Conservation (phyloP, 177 flowering plant genomes). For the Vitis hybrid region DNA sequence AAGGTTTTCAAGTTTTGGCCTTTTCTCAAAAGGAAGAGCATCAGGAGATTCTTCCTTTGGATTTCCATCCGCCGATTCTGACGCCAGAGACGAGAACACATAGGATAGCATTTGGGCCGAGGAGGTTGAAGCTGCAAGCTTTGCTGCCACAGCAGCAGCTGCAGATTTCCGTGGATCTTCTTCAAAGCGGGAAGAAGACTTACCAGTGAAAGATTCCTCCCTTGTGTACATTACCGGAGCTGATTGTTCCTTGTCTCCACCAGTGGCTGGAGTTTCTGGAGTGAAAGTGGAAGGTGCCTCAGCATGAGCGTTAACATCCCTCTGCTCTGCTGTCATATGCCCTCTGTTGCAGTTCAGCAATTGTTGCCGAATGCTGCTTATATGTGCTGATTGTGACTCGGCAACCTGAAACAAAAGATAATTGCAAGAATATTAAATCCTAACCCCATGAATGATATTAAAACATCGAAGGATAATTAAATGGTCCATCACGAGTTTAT, state of each 20-base stretch:
- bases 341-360: slow-evolving; percentile 22
- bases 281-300: no score
- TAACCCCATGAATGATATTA: background rate
- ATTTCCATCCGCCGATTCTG: slow-evolving; percentile 70
- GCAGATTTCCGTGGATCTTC: slow-evolving; percentile 78
- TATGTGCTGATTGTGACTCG: slow-evolving; percentile 54
- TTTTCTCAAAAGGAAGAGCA: slow-evolving; percentile 58
- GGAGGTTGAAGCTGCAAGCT: slow-evolving; percentile 82
- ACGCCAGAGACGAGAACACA: slow-evolving; percentile 88
- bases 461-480: no score
- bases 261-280: slow-evolving; percentile 31
- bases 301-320: background rate
- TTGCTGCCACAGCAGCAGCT: slow-evolving; percentile 90
- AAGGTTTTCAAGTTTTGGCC: slow-evolving; percentile 57
- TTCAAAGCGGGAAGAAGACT: slow-evolving; percentile 31
- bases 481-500: no score
- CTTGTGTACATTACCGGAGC: slow-evolving; percentile 59
- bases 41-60: slow-evolving; percentile 36
- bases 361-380: slow-evolving; percentile 42
- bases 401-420: slow-evolving; percentile 42
- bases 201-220: slow-evolving; percentile 34
- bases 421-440: background rate
- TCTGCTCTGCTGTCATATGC: slow-evolving; percentile 35
- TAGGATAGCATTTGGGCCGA: slow-evolving; percentile 91
- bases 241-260: slow-evolving; percentile 49